phyloP scores from a whole-genome alignment of 768 basidiomycete species.

The Phanerochaete sordida region DNA sequence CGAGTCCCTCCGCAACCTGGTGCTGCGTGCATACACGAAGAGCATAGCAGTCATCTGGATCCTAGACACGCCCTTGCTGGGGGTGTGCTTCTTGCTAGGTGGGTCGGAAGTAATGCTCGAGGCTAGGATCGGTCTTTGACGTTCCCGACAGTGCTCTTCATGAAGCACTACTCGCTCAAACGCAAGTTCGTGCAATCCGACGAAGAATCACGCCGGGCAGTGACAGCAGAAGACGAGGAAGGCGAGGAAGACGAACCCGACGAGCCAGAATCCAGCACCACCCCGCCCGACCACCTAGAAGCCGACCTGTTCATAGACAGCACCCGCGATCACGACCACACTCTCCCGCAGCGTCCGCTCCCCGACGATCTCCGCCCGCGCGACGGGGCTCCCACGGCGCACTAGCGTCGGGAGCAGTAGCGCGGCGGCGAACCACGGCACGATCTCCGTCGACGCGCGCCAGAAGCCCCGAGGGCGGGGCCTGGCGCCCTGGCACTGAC shows the following conservation, averaged over 20 bases:
- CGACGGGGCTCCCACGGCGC: neutral
- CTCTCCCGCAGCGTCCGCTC: neutral
- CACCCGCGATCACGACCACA: neutral
- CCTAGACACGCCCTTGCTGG: constrained; percentile 31
- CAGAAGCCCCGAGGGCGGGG: neutral
- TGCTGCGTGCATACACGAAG: constrained; percentile 34
- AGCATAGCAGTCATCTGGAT: constrained; percentile 38
- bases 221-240: neutral
- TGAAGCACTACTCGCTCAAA: constrained; percentile 34
- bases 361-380: neutral
- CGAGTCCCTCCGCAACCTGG: constrained; percentile 28
- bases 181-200: constrained; percentile 12
- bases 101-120: no score
- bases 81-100: constrained; percentile 29
- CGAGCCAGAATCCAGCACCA: neutral
- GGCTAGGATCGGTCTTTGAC: neutral
- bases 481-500: neutral
- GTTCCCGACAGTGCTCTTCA: constrained; percentile 24
- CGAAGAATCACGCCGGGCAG: neutral
- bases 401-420: neutral
- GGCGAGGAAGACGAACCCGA: no score
- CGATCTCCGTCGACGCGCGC: neutral
- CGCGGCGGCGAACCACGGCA: neutral
- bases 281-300: neutral
- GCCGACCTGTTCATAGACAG: neutral